phyloP scores from a whole-genome alignment of 129 eudicot genomes.

The Chrysanthemum seticuspe region DNA sequence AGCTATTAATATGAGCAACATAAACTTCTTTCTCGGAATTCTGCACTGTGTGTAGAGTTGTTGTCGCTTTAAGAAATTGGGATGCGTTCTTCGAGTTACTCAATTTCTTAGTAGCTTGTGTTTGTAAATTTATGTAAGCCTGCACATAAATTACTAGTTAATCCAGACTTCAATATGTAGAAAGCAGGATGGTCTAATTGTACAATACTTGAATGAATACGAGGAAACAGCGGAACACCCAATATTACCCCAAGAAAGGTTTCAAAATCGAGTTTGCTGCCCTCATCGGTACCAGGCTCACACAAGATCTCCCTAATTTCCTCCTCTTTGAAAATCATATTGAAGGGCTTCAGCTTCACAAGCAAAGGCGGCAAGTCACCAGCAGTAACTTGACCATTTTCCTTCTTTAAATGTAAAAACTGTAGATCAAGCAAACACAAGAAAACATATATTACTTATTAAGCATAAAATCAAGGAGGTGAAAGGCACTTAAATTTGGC shows the following conservation, averaged over 20 bases:
- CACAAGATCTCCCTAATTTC: slow-evolving; percentile 52
- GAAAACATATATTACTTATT: neutral
- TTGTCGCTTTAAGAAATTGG: slow-evolving; percentile 75
- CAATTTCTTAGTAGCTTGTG: slow-evolving; percentile 57
- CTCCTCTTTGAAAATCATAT: slow-evolving; percentile 56
- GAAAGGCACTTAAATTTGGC: neutral
- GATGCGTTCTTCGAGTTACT: slow-evolving; percentile 62
- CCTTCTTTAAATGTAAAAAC: slow-evolving; percentile 57
- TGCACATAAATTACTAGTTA: slow-evolving; percentile 30
- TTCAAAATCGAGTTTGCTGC: slow-evolving; percentile 70
- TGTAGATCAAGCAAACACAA: slow-evolving; percentile 32
- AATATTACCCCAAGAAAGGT: slow-evolving; percentile 64
- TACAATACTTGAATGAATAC: neutral
- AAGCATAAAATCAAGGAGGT: neutral
- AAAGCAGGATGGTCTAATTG: neutral
- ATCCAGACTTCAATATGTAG: slow-evolving; percentile 10
- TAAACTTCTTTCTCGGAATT: slow-evolving; percentile 80
- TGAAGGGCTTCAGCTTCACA: slow-evolving; percentile 59
- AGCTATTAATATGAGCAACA: slow-evolving; percentile 93
- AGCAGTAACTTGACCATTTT: slow-evolving; percentile 61
- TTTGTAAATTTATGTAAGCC: slow-evolving; percentile 72
- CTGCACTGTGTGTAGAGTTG: slow-evolving; percentile 74
- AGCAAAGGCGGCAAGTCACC: slow-evolving; percentile 78
- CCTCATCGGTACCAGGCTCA: slow-evolving; percentile 50
- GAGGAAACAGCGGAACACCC: neutral